These are phyloP conservation scores for Termitomyces sp. DNA, from an alignment of 768 basidiomycete species.

Conservation along the genomic window DNA sequence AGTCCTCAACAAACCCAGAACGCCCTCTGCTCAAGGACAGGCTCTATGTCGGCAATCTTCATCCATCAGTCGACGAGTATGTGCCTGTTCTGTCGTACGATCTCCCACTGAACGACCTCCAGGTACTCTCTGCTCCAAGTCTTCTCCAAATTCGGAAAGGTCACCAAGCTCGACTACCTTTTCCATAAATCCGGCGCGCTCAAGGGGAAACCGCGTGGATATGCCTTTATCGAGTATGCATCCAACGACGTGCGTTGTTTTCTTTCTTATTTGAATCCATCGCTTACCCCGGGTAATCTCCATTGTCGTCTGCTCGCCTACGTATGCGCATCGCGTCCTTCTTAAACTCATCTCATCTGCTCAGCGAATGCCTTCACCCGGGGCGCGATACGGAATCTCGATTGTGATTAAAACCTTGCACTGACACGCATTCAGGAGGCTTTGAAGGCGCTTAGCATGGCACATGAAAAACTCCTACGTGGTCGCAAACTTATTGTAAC, in stretches of 20 bases:
- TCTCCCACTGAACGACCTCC: background rate
- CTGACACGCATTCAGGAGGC: slow-evolving; percentile 60
- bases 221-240: slow-evolving; percentile 88
- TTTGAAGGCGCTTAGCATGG: slow-evolving; percentile 60
- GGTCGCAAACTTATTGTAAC: slow-evolving; percentile 91
- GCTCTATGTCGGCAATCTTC: slow-evolving; percentile 87
- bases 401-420: background rate
- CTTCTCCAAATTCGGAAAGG: slow-evolving; percentile 88
- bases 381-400: slow-evolving; percentile 8
- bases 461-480: slow-evolving; percentile 76
- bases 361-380: slow-evolving; percentile 13
- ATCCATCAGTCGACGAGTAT: slow-evolving; percentile 84
- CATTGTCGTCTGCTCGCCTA: slow-evolving; percentile 10
- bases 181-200: slow-evolving; percentile 89
- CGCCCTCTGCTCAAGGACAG: slow-evolving; percentile 56
- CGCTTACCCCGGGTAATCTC: slow-evolving; percentile 46
- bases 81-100: slow-evolving; percentile 13
- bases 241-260: slow-evolving; percentile 65
- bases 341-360: background rate
- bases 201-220: slow-evolving; percentile 92
- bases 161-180: slow-evolving; percentile 89
- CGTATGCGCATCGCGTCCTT: background rate
- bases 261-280: slow-evolving; percentile 11
- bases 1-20: slow-evolving; percentile 16
- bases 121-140: slow-evolving; percentile 87